phyloP scores from a whole-genome alignment of 106 monocot species.

The Agapanthus africanus region DNA sequence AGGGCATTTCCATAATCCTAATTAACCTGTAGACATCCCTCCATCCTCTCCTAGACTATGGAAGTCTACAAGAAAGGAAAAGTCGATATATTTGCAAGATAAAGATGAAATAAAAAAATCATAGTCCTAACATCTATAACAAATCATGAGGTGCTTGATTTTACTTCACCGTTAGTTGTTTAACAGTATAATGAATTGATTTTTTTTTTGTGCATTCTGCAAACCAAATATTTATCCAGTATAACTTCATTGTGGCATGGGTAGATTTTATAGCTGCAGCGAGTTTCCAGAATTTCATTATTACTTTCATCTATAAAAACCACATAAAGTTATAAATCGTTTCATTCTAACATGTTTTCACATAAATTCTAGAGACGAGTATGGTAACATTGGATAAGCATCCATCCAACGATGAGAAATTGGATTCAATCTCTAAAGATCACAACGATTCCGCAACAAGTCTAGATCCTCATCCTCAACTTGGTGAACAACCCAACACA shows the following conservation, averaged over 20 bases:
- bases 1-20: too few species aligned
- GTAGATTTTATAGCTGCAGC: not conserved
- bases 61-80: too few species aligned
- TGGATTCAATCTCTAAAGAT: not conserved
- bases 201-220: not conserved
- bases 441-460: not conserved
- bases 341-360: constrained; percentile 8
- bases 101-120: too few species aligned
- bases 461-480: not conserved
- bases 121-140: not conserved
- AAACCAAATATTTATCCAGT: not conserved
- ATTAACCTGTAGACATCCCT: too few species aligned
- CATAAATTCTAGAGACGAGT: not conserved
- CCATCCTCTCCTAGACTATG: too few species aligned
- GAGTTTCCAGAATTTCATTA: not conserved
- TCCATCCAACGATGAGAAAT: not conserved
- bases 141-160: not conserved
- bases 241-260: not conserved
- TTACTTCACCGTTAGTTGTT: not conserved
- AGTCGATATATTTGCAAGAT: too few species aligned
- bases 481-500: not conserved
- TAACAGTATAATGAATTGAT: not conserved
- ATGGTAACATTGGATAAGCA: not conserved
- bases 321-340: not conserved
- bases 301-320: not conserved